These are phyloP conservation scores for Ambrosia hybrid DNA, from an alignment of 140 eudicot species.

Conservation along the genomic window DNA sequence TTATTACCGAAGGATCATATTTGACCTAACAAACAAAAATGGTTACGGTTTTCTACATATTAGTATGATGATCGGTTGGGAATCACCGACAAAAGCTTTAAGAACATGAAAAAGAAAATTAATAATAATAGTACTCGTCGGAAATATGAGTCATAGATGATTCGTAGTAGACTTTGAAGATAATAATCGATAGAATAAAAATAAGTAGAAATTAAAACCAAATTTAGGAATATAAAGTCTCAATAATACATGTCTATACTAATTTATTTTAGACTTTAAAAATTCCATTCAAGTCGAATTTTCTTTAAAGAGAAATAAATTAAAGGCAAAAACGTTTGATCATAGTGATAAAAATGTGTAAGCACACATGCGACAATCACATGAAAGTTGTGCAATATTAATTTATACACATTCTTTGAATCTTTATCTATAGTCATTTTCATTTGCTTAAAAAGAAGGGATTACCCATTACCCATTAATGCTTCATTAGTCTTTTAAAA, in stretches of 20 bases:
- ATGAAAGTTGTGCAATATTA: conserved; percentile 33
- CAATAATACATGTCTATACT: neutral
- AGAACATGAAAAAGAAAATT: too few relatives aligned
- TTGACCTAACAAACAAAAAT: too few relatives aligned
- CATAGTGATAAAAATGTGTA: conserved; percentile 24
- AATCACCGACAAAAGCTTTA: too few relatives aligned
- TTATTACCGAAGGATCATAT: too few relatives aligned
- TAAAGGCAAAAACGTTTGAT: conserved; percentile 14
- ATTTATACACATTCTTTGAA: conserved; percentile 14
- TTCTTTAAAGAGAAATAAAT: neutral
- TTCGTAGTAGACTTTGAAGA: too few relatives aligned
- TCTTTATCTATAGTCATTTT: conserved; percentile 33
- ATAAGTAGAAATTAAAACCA: too few relatives aligned
- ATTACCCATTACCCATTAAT: conserved; percentile 28
- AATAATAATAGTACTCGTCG: too few relatives aligned
- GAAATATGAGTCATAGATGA: too few relatives aligned
- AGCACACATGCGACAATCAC: conserved; percentile 31
- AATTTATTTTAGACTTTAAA: neutral
- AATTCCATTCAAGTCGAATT: neutral
- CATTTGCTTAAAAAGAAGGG: conserved; percentile 26
- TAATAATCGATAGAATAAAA: too few relatives aligned
- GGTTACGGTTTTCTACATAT: too few relatives aligned
- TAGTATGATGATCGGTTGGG: too few relatives aligned
- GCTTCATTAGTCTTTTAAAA: conserved; percentile 19
- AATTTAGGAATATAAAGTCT: too few relatives aligned